phyloP scores from a whole-genome alignment of 306 rosid species.

The Trifolium subterraneum region DNA sequence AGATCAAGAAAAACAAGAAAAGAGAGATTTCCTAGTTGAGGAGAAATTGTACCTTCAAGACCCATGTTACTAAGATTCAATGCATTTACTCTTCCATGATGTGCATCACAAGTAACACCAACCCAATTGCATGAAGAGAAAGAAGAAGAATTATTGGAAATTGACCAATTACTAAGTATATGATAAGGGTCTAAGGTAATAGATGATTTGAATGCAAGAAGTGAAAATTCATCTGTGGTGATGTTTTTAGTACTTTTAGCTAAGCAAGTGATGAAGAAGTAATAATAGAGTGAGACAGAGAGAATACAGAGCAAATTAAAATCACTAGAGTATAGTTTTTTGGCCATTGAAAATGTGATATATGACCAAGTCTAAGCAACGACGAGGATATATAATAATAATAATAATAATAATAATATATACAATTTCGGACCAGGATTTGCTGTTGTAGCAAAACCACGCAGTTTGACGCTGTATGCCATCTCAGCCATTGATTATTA shows the following conservation, averaged over 20 bases:
- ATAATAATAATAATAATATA: no score
- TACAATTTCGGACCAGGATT: no score
- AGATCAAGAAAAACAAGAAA: conserved; percentile 37
- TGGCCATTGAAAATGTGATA: background rate
- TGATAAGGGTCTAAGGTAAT: conserved; percentile 11
- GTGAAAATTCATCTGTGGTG: conserved; percentile 1
- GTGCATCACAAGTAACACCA: conserved; percentile 17
- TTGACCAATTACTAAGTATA: conserved; percentile 25
- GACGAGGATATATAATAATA: background rate
- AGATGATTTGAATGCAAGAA: conserved; percentile 33
- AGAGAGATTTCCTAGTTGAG: conserved; percentile 28
- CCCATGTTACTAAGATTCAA: conserved; percentile 23
- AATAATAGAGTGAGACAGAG: background rate
- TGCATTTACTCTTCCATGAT: background rate
- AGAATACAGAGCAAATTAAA: background rate
- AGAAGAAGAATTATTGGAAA: background rate
- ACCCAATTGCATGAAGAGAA: conserved; percentile 18
- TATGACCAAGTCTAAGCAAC: background rate
- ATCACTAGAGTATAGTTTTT: background rate
- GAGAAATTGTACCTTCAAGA: conserved; percentile 17
- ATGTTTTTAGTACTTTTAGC: background rate
- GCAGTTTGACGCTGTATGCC: no score
- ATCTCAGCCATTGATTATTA: no score
- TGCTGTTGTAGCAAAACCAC: no score
- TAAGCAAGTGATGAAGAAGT: background rate